Percentiles rank a stretch among this genome's conserved stretches.
Conservation (phyloP, 2,329 filamentous ascomycete species). For the Emmonsia crescens region DNA sequence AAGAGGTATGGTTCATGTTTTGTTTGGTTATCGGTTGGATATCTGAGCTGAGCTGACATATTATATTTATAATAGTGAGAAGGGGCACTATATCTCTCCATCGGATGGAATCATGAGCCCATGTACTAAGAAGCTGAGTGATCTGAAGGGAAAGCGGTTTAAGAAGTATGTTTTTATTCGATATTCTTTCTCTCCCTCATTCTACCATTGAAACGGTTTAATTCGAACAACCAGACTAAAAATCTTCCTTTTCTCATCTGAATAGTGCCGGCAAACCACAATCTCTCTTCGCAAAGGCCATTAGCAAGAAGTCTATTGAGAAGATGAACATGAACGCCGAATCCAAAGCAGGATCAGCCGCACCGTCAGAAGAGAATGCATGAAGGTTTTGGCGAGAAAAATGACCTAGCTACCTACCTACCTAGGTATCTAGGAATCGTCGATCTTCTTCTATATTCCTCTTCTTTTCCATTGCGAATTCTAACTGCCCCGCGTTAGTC, state of each 20-base stretch:
- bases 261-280: slow-evolving; percentile 32
- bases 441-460: background rate
- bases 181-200: background rate
- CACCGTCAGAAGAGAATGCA: slow-evolving; percentile 3
- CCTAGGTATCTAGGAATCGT: background rate
- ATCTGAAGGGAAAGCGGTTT: slow-evolving; percentile 40
- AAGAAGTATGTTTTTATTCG: slow-evolving; percentile 28
- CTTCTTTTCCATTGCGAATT: background rate
- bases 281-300: slow-evolving; percentile 35
- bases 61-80: slow-evolving; percentile 15
- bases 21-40: background rate
- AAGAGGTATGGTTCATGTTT: slow-evolving; percentile 30
- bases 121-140: slow-evolving; percentile 40
- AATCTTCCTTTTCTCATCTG: background rate
- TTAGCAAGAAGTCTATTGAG: slow-evolving; percentile 36
- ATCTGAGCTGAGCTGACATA: background rate
- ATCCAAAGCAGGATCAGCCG: background rate
- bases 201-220: background rate
- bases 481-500: background rate
- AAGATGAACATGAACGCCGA: slow-evolving; percentile 19
- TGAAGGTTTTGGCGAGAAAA: background rate
- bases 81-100: slow-evolving; percentile 36
- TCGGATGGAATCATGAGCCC: slow-evolving; percentile 41
- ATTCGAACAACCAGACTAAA: slow-evolving; percentile 4
- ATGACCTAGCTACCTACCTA: background rate